Evolutionary conservation across 108 stramenopile genomes (phyloP).

Genomic region (Aurantiochytrium sp.): DNA sequence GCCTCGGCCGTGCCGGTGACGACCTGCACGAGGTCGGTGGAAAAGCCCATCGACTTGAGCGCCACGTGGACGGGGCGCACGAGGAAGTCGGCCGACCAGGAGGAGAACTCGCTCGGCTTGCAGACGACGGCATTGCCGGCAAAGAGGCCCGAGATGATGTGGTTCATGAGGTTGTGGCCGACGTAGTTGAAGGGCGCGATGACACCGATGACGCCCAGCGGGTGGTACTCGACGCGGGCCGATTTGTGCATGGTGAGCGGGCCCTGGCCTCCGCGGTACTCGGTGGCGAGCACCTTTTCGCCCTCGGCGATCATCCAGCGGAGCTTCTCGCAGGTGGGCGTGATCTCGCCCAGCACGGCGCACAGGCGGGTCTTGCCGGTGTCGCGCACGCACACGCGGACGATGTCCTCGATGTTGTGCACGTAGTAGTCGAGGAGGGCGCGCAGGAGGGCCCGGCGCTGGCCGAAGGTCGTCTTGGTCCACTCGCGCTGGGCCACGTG

Average conservation of each 20-base stretch:
- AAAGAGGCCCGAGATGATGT: conserved; percentile 86
- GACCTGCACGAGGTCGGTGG: conserved; percentile 82
- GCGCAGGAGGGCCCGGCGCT: conserved; percentile 79
- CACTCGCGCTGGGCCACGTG: conserved; percentile 78
- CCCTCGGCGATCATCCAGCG: conserved; percentile 77
- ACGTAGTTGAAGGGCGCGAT: conserved; percentile 99
- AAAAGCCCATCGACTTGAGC: conserved; percentile 77
- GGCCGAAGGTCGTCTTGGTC: conserved; percentile 75
- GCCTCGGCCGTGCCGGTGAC: conserved; percentile 85
- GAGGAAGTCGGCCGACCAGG: conserved; percentile 81
- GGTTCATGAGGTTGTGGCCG: conserved; percentile 94
- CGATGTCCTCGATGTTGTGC: conserved; percentile 78
- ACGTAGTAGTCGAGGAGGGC: conserved; percentile 83
- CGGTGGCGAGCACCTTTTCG: conserved; percentile 72
- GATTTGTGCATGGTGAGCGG: conserved; percentile 87
- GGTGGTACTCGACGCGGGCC: conserved; percentile 91
- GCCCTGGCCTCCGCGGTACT: conserved; percentile 74
- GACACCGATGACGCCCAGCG: conserved; percentile 87
- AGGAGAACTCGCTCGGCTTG: conserved; percentile 91
- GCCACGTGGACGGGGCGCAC: conserved; percentile 69
- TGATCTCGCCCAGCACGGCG: conserved; percentile 87
- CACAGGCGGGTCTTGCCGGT: conserved; percentile 69
- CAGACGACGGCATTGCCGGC: conserved; percentile 93
- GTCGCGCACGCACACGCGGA: conserved; percentile 73
- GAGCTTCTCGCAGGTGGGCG: conserved; percentile 93